These are phyloP conservation scores for Dactylellina haptotyla DNA, from an alignment of 2,329 filamentous ascomycete genomes.

Conservation along the genomic window DNA sequence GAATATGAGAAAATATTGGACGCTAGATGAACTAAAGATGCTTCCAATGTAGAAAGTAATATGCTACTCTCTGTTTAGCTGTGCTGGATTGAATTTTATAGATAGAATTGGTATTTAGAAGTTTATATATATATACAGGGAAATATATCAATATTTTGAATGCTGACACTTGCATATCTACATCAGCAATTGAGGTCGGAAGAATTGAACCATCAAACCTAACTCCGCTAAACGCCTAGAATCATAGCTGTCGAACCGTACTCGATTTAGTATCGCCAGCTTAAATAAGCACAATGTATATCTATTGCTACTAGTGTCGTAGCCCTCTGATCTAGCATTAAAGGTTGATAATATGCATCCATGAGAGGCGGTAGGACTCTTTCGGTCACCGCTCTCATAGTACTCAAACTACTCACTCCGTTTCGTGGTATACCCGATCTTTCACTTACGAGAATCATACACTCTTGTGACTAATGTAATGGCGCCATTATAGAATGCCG, in stretches of 20 bases:
- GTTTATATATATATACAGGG: conserved; percentile 19
- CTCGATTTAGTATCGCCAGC: no score
- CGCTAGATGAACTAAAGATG: conserved; percentile 68
- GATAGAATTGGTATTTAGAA: background rate
- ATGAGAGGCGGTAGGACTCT: no score
- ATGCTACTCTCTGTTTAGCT: background rate
- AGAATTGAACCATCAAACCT: background rate
- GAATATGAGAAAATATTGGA: conserved; percentile 89
- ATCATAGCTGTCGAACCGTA: background rate
- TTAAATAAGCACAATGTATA: no score
- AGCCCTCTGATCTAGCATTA: no score
- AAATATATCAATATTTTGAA: conserved; percentile 16
- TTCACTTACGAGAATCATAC: no score
- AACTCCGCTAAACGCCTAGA: background rate
- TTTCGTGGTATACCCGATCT: no score
- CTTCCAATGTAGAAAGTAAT: conserved; percentile 31
- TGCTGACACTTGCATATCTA: conserved; percentile 31
- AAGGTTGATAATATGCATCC: no score
- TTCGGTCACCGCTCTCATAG: no score
- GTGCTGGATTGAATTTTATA: background rate
- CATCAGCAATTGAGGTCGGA: conserved; percentile 16
- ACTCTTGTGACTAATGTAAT: background rate
- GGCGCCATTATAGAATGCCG: conserved; percentile 49
- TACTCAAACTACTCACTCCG: no score
- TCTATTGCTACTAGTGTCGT: no score